These are phyloP conservation scores for Cupressus sempervirens DNA, from an alignment of 75 land plant genomes.

Conservation along the genomic window DNA sequence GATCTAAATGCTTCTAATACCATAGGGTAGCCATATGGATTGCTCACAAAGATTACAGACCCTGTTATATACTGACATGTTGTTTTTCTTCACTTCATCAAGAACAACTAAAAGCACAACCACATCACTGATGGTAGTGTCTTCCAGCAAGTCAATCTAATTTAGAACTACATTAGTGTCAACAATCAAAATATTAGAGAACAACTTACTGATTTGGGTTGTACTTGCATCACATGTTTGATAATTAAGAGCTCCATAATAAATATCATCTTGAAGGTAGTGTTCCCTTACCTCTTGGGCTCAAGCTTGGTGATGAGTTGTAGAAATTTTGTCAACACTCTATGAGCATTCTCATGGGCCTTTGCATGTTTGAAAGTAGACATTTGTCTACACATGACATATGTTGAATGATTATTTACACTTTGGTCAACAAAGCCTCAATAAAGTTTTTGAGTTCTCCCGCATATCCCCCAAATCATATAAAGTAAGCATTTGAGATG, in stretches of 20 bases:
- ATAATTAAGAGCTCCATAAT: conserved; percentile 70
- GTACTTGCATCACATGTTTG: conserved; percentile 46
- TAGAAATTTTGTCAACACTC: no score
- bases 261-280: conserved; percentile 86
- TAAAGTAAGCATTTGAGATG: no score
- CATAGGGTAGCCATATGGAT: conserved; percentile 76
- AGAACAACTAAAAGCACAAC: conserved; percentile 83
- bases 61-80: conserved; percentile 78
- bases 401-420: no score
- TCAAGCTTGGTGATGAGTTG: no score
- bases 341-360: no score
- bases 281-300: conserved; percentile 87
- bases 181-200: conserved; percentile 53
- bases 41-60: conserved; percentile 61
- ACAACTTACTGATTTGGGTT: conserved; percentile 43
- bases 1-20: conserved; percentile 90
- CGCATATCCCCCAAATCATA: no score
- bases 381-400: no score
- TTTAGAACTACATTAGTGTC: conserved; percentile 92
- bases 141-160: conserved; percentile 98
- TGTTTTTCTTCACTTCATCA: conserved; percentile 92
- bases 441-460: no score
- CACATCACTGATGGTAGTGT: conserved; percentile 68
- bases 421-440: no score
- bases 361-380: no score